phyloP scores from a whole-genome alignment of 768 basidiomycete species.

The Boletus tylopilopsis region DNA sequence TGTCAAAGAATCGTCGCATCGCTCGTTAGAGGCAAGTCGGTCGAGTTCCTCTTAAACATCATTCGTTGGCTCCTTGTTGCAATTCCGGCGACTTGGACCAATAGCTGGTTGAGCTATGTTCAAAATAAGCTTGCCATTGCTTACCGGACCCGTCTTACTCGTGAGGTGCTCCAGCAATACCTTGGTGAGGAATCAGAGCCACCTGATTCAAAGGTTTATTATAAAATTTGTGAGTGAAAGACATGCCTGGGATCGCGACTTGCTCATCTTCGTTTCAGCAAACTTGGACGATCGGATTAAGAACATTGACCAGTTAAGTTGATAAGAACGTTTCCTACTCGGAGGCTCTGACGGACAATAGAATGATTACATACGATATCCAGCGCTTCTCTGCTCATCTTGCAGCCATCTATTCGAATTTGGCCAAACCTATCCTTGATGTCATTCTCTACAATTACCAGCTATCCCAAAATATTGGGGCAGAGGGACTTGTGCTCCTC shows the following conservation, averaged over 20 bases:
- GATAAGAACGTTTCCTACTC: neutral
- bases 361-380: slow-evolving; percentile 95
- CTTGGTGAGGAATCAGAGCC: slow-evolving; percentile 68
- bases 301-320: slow-evolving; percentile 84
- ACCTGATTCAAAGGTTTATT: slow-evolving; percentile 80
- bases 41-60: slow-evolving; percentile 81
- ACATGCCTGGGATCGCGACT: neutral
- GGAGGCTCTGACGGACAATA: slow-evolving; percentile 29
- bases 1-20: slow-evolving; percentile 82
- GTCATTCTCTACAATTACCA: slow-evolving; percentile 96
- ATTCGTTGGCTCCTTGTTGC: slow-evolving; percentile 88
- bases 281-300: slow-evolving; percentile 95
- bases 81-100: slow-evolving; percentile 89
- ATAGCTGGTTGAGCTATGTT: slow-evolving; percentile 88
- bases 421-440: slow-evolving; percentile 91
- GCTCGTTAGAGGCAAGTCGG: slow-evolving; percentile 80
- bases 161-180: slow-evolving; percentile 79
- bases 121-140: slow-evolving; percentile 92
- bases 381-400: slow-evolving; percentile 88
- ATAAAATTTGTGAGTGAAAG: slow-evolving; percentile 73
- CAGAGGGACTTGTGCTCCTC: slow-evolving; percentile 82
- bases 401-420: slow-evolving; percentile 90
- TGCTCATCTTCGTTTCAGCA: slow-evolving; percentile 41
- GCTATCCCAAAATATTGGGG: slow-evolving; percentile 89
- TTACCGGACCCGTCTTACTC: slow-evolving; percentile 82